phyloP scores from a whole-genome alignment of 2,329 filamentous ascomycete genomes.

The Orbilia ellipsospora region DNA sequence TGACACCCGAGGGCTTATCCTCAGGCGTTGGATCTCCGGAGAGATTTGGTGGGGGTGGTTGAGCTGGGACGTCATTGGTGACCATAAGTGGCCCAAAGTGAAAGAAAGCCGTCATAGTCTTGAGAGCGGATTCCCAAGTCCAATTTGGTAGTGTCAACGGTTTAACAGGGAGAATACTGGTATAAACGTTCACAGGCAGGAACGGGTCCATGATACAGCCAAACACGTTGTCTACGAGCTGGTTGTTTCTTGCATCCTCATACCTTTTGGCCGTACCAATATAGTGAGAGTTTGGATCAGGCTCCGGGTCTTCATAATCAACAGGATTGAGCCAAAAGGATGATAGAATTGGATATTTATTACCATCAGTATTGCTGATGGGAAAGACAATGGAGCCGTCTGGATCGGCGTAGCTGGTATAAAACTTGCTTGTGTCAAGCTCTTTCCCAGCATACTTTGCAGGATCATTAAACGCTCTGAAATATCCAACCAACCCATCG shows the following conservation, averaged over 20 bases:
- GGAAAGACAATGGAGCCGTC: background rate
- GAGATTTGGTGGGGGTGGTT: too few relatives aligned
- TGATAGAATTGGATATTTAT: background rate
- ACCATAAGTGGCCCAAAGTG: conserved; percentile 62
- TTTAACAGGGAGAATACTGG: conserved; percentile 60
- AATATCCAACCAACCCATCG: conserved; percentile 64
- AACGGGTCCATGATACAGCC: conserved; percentile 63
- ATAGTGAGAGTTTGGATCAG: background rate
- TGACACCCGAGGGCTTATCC: background rate
- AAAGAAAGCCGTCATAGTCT: conserved; percentile 64
- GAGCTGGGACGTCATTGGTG: conserved; percentile 56
- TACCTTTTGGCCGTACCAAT: too few relatives aligned
- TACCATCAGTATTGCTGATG: too few relatives aligned
- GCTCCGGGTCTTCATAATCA: background rate
- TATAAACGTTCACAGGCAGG: conserved; percentile 61
- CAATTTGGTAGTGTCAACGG: conserved; percentile 61
- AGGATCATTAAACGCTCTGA: conserved; percentile 54
- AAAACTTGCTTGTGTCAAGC: conserved; percentile 51
- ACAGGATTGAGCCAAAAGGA: background rate
- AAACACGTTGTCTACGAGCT: conserved; percentile 43
- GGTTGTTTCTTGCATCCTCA: background rate
- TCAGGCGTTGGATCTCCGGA: too few relatives aligned
- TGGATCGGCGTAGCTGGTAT: background rate
- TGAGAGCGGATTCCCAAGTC: conserved; percentile 62
- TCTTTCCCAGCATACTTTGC: conserved; percentile 53